These are phyloP conservation scores for Micractinium sp. DNA, from an alignment of 139 green algal genomes.

Conservation along the genomic window DNA sequence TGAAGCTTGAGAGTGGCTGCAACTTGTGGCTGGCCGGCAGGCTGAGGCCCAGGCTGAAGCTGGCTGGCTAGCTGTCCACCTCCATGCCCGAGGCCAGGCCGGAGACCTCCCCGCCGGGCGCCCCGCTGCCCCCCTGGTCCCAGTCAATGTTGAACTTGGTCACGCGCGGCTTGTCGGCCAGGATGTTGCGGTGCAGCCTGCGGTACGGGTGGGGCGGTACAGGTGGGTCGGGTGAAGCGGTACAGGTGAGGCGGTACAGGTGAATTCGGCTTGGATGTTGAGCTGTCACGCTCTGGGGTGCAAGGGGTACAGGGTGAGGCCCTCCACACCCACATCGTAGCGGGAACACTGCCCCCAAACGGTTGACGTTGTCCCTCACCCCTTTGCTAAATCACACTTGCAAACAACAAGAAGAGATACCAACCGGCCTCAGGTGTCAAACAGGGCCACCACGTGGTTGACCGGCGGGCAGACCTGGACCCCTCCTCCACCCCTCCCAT, in stretches of 20 bases:
- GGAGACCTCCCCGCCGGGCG: neutral
- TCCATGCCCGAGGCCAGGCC: constrained; percentile 28
- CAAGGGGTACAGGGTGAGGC: too few relatives aligned
- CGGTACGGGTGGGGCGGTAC: neutral
- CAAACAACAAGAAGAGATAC: too few relatives aligned
- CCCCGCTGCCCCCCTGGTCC: neutral
- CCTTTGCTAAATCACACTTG: too few relatives aligned
- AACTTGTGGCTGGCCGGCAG: neutral
- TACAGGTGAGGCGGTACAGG: neutral
- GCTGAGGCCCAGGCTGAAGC: neutral
- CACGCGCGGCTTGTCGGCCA: constrained; percentile 93
- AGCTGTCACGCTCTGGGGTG: neutral
- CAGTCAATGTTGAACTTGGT: constrained; percentile 83
- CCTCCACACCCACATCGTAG: too few relatives aligned
- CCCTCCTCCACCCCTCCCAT: neutral
- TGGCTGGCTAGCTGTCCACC: constrained; percentile 28
- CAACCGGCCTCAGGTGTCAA: too few relatives aligned
- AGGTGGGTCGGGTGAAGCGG: neutral
- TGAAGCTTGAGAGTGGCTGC: too few relatives aligned
- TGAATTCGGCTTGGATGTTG: neutral
- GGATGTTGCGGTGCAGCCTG: constrained; percentile 77
- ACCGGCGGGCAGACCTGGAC: too few relatives aligned
- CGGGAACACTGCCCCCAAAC: too few relatives aligned
- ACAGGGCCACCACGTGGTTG: too few relatives aligned
- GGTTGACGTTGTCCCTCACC: too few relatives aligned